phyloP scores from a whole-genome alignment of 1,284 basidiomycete species.

The Melampsora larici-populina region DNA sequence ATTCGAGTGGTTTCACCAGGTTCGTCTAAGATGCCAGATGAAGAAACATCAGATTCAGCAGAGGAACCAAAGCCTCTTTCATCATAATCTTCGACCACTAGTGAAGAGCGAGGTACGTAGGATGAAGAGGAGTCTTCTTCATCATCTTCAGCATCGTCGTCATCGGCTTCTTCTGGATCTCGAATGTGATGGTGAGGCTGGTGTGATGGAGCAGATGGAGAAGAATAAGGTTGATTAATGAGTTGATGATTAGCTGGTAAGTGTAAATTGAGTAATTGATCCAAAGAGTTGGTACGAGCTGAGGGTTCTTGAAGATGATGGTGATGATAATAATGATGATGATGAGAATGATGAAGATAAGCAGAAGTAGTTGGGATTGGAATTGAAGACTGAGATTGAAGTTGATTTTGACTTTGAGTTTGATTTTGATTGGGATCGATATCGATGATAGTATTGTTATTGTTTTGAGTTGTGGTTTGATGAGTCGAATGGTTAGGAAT shows the following conservation, averaged over 20 bases:
- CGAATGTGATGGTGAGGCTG: no score
- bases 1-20: constrained; percentile 3
- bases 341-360: not conserved
- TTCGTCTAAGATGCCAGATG: constrained; percentile 6
- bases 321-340: constrained; percentile 5
- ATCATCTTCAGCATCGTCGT: not conserved
- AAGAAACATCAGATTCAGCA: constrained; percentile 20
- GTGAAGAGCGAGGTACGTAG: not conserved
- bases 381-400: not conserved
- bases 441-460: constrained; percentile 1
- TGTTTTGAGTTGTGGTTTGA: not conserved
- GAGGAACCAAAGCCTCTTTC: constrained; percentile 32
- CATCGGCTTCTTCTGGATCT: no score
- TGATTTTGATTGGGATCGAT: not conserved
- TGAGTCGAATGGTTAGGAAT: not conserved
- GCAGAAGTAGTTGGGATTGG: not conserved
- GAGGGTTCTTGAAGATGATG: not conserved
- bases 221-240: no score
- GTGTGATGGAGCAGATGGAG: no score
- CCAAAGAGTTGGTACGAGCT: not conserved
- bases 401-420: not conserved
- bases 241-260: no score
- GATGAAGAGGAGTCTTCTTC: constrained; percentile 5
- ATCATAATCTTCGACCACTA: constrained; percentile 18
- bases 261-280: no score